Evolutionary conservation across 257 asterid species (phyloP), one percentile per base, ranked within the genome.

Genomic region (Marsdenia floribunda): DNA sequence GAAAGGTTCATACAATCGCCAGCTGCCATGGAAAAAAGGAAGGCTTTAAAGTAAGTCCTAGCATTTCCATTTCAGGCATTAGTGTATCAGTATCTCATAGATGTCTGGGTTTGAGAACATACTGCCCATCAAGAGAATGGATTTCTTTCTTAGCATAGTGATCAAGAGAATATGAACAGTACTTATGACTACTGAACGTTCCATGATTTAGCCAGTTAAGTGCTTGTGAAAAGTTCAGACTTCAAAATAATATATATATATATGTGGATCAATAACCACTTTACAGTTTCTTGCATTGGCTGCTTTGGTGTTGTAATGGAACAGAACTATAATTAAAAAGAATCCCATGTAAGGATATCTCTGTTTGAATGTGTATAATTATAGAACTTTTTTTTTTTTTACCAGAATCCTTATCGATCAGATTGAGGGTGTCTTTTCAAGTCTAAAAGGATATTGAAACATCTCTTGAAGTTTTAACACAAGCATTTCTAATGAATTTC

Each of bases 11-110:
- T 50, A 49, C 13, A 49, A 37, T 52, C 37, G 12, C 58, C 57
- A 53, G 59, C 47, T 26, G 29, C 24, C 52, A 67, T 26, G 60
- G 42, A 13, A 77, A 38, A 18, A 60, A 68, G 15, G 42, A 52
- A 37, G 50, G 33, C 40, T 24, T 52, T 53, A 73, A 77, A 40
- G 81, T 77, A 77, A 72, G 80, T 50, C 14, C 9, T 38, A 15
- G 6, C 22, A n/a, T 21, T 54, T 13, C 49, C 49, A 44, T 7
- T 44, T 6, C 12, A 44, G 10, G 49, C 49, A 44, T 44, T 44
- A 29, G 33, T 29, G 33, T 29, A 29, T 29, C 33, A 29, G 33
- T 29, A 29, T 29, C 33, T 29, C 33, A 29, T 29, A 29, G 33
- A 29, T 29, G 33, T 0, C 33, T 29, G 33, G 33, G 33, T 29